Evolutionary conservation across 2,329 filamentous ascomycete genomes (phyloP).

Genomic region (Zasmidium angulare): DNA sequence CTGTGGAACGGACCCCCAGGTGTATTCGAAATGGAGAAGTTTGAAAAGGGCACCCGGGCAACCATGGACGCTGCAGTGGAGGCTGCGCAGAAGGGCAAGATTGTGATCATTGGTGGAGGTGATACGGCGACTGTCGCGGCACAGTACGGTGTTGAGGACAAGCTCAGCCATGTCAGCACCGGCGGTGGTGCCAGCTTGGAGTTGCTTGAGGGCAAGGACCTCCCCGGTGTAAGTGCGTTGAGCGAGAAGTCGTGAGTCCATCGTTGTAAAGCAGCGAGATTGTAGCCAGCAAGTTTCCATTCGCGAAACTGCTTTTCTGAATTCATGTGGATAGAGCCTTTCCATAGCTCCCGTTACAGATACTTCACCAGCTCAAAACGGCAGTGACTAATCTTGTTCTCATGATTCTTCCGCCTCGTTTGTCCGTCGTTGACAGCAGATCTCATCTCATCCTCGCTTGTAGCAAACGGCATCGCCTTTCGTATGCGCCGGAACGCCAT

Average conservation of each 20-base stretch:
- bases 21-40: constrained; percentile 96
- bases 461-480: background rate
- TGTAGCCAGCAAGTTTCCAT: background rate
- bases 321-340: background rate
- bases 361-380: background rate
- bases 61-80: constrained; percentile 86
- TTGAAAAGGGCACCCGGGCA: constrained; percentile 86
- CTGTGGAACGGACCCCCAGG: constrained; percentile 98
- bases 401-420: background rate
- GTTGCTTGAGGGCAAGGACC: constrained; percentile 95
- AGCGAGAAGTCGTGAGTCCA: constrained; percentile 48
- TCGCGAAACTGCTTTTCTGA: background rate
- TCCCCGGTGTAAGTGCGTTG: constrained; percentile 89
- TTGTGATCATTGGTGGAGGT: constrained; percentile 97
- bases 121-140: constrained; percentile 97
- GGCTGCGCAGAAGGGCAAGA: constrained; percentile 80
- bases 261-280: background rate
- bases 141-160: constrained; percentile 94
- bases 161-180: constrained; percentile 97
- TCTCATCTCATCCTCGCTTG: background rate
- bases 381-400: background rate
- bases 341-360: background rate
- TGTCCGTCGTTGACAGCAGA: background rate
- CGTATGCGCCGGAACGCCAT: background rate
- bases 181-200: constrained; percentile 94